A percentile compares a stretch with the other conserved stretches of the same genome.
phyloP scores from a whole-genome alignment of 495 filamentous ascomycete genomes.

The Lasiosphaeria miniovina region DNA sequence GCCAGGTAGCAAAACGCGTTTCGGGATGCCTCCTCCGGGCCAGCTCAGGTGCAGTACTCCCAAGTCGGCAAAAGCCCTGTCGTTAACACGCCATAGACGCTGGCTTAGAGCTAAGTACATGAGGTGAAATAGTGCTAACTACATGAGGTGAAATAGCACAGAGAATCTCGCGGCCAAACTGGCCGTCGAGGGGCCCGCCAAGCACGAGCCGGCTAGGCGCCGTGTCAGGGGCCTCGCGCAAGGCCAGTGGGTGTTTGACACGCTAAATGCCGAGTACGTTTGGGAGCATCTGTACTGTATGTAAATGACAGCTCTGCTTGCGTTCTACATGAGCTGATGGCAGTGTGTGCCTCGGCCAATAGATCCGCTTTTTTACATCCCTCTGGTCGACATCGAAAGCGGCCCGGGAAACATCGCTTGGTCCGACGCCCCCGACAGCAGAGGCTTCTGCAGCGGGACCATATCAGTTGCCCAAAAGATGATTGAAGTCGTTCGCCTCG shows the following conservation, averaged over 20 bases:
- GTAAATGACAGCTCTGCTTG: background rate
- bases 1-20: too few species aligned
- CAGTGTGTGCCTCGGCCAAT: background rate
- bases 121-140: conserved; percentile 3
- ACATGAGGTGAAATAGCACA: conserved; percentile 4
- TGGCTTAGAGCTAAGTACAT: too few species aligned
- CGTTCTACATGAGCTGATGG: background rate
- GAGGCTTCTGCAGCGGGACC: conserved; percentile 11
- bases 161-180: conserved; percentile 21
- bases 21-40: too few species aligned
- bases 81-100: too few species aligned
- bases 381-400: conserved; percentile 14
- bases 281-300: conserved; percentile 28
- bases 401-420: conserved; percentile 7
- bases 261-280: conserved; percentile 21
- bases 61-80: too few species aligned
- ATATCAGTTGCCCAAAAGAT: background rate
- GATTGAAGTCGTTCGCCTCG: conserved; percentile 11
- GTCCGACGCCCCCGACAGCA: conserved; percentile 5
- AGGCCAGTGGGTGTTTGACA: conserved; percentile 30
- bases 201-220: conserved; percentile 26
- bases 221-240: conserved; percentile 24
- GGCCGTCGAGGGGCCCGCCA: conserved; percentile 22
- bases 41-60: too few species aligned
- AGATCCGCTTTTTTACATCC: conserved; percentile 30